Conservation (phyloP, 768 basidiomycete genomes). For the Kwoniella sp. region DNA sequence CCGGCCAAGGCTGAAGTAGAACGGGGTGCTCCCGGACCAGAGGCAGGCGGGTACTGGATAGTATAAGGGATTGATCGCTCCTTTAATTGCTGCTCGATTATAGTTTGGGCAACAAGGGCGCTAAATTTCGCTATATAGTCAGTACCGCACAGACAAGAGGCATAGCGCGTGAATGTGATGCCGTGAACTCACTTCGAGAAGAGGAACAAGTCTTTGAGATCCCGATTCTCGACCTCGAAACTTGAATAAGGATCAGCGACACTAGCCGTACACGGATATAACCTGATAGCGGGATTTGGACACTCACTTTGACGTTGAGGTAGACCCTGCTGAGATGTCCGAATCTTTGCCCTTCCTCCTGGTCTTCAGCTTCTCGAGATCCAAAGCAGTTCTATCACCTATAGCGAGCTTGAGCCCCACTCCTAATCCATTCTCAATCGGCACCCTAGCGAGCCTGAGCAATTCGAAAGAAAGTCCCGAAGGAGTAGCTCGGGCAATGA, state of each 20-base stretch:
- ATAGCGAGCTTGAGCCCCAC: conserved; percentile 28
- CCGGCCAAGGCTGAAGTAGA: conserved; percentile 54
- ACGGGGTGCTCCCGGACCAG: conserved; percentile 52
- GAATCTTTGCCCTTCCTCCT: conserved; percentile 25
- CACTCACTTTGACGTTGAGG: conserved; percentile 8
- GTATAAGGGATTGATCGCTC: conserved; percentile 74
- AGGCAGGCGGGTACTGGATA: conserved; percentile 65
- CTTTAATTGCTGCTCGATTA: conserved; percentile 85
- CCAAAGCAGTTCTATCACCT: conserved; percentile 39
- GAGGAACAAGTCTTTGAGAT: conserved; percentile 70
- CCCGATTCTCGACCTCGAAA: conserved; percentile 69
- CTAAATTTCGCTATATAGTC: conserved; percentile 56
- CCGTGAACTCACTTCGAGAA: conserved; percentile 75
- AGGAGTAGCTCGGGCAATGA: conserved; percentile 79
- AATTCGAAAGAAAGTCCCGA: conserved; percentile 78
- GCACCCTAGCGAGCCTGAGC: conserved; percentile 59
- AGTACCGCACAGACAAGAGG: not conserved
- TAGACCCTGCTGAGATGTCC: not conserved
- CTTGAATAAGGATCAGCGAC: conserved; percentile 28
- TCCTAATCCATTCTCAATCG: conserved; percentile 33
- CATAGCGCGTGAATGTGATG: too few species aligned
- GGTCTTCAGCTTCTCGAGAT: conserved; percentile 40
- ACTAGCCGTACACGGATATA: not conserved
- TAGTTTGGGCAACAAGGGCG: conserved; percentile 85
- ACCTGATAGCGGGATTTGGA: not conserved